phyloP scores from a whole-genome alignment of 345 rosid genomes.

The Arabis hirsuta region DNA sequence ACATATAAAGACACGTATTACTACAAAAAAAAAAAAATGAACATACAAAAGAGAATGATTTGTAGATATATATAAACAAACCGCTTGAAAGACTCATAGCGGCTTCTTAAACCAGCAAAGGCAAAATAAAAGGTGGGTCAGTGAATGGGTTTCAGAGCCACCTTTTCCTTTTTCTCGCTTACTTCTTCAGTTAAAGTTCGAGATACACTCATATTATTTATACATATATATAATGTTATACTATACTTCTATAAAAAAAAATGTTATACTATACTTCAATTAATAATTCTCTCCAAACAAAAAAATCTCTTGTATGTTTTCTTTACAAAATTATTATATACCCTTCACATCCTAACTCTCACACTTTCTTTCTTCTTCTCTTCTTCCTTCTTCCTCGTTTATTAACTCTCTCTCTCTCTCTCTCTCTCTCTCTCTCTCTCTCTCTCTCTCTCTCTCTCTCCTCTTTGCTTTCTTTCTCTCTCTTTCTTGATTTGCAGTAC shows the following conservation, averaged over 20 bases:
- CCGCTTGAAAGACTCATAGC: slow-evolving; percentile 38
- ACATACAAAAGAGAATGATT: slow-evolving; percentile 6
- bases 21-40: background rate
- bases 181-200: slow-evolving; percentile 47
- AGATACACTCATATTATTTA: slow-evolving; percentile 15
- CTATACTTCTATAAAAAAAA: background rate
- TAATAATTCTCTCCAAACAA: slow-evolving; percentile 3
- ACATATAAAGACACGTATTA: slow-evolving; percentile 4
- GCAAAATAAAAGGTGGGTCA: slow-evolving; percentile 44
- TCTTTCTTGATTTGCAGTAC: slow-evolving; percentile 39
- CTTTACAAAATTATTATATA: slow-evolving; percentile 31
- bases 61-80: slow-evolving; percentile 32
- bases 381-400: slow-evolving; percentile 28
- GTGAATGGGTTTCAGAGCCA: slow-evolving; percentile 49
- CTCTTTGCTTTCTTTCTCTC: slow-evolving; percentile 24
- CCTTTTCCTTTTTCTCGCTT: slow-evolving; percentile 46
- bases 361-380: slow-evolving; percentile 38
- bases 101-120: slow-evolving; percentile 46
- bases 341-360: slow-evolving; percentile 40
- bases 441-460: slow-evolving; percentile 18
- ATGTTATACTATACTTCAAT: slow-evolving; percentile 1
- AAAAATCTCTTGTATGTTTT: slow-evolving; percentile 9
- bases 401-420: slow-evolving; percentile 21
- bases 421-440: slow-evolving; percentile 16
- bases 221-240: slow-evolving; percentile 2